These are phyloP conservation scores for Cadophora sp. DNA, from an alignment of 2,329 filamentous ascomycete genomes.

Conservation along the genomic window DNA sequence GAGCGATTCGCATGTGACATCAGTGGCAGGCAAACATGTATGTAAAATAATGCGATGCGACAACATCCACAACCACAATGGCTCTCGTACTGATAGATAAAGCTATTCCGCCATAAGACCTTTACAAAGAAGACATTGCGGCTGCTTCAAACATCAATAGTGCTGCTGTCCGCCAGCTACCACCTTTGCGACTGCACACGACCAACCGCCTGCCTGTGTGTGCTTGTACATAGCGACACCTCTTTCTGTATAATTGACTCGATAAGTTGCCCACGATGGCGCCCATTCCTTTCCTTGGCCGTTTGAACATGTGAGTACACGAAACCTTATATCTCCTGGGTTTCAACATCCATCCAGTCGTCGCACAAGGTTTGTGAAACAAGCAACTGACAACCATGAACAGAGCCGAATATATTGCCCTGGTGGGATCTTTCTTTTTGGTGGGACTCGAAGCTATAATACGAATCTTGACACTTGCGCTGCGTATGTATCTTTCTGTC, in stretches of 20 bases:
- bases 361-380: background rate
- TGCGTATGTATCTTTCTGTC: constrained; percentile 65
- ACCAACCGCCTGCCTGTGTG: background rate
- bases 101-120: background rate
- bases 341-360: background rate
- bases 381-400: constrained; percentile 20
- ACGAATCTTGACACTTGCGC: constrained; percentile 83
- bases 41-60: constrained; percentile 11
- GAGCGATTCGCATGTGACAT: constrained; percentile 31
- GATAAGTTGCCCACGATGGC: constrained; percentile 38
- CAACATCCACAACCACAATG: background rate
- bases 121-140: background rate
- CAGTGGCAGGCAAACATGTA: constrained; percentile 19
- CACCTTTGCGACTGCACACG: constrained; percentile 3
- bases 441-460: constrained; percentile 84
- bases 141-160: background rate
- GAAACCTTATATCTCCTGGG: constrained; percentile 6
- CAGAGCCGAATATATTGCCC: constrained; percentile 85
- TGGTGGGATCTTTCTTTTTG: constrained; percentile 83
- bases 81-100: background rate
- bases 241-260: constrained; percentile 18
- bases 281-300: constrained; percentile 51
- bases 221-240: constrained; percentile 22
- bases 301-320: constrained; percentile 47
- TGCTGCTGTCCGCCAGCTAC: background rate